Evolutionary conservation across 2,329 filamentous ascomycete genomes (phyloP), one percentile per base, ranked within the genome.

Genomic region (Stemphylium vesicarium): DNA sequence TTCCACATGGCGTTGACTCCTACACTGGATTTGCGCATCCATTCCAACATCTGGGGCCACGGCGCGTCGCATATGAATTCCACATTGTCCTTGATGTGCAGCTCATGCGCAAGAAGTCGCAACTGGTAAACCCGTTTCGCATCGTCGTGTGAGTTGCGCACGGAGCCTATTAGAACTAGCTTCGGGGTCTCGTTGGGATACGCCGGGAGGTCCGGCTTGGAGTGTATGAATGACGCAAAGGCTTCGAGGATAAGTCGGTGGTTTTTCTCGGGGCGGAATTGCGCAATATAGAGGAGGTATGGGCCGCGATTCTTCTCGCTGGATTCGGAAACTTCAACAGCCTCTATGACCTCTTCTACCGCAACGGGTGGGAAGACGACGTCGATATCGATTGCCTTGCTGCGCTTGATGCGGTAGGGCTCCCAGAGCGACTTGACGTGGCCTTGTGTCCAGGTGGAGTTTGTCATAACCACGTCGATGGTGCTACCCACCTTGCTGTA

Each of bases 1-100:
- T 97, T 98, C 94, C 95, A 99, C 95, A 99, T 99, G 69, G 90
- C 92, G 67, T 99, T 99, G 26, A 96, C 92, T 44, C 95, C 95
- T 1, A 99, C 85, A 15, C 87, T 94, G 4, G 90, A 88, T 59
- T 81, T 86, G 48, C 85, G 80, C 57, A 98, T 81, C 85, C 91
- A 92, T 29, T 89, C 84, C 9, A 97, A 81, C 48, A 99, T 91
- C 64, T 92, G 85, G 3, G 90, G 86, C 92, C 94, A 99, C 22
- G 90, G 87, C 0, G 92, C 93, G 73, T 99, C 93, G 51, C 92
- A 88, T 60, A 96, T 85, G 73, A 99, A 99, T 53, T 92, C 86
- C 38, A 97, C 92, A 12, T 84, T 81, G 47, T 96, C 89, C 69
- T 90, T 91, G 75, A 98, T 89, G 4, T 70, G 58, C 26, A 98